Percentiles rank a stretch among this genome's conserved stretches.
Evolutionary conservation across 305 asterid species (phyloP).

Genomic region (Euphrasia arctica): DNA sequence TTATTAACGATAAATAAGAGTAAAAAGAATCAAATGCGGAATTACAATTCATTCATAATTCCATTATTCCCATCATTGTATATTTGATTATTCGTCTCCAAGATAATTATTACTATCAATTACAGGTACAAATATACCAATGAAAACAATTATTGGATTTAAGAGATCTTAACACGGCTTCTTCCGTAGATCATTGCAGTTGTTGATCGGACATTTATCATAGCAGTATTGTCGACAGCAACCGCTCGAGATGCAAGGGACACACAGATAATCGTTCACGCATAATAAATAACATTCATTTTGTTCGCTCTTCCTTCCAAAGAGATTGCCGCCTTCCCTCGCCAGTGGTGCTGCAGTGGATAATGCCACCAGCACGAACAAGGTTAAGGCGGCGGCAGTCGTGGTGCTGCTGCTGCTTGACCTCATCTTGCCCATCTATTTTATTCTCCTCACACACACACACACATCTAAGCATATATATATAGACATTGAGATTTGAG

Average conservation of each 20-base stretch:
- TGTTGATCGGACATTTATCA: neutral
- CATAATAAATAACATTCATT: conserved; percentile 17
- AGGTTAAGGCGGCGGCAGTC: neutral
- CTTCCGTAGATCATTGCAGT: conserved; percentile 11
- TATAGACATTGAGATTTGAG: too few species aligned
- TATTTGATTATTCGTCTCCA: too few species aligned
- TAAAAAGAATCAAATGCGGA: too few species aligned
- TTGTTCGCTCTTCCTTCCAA: neutral
- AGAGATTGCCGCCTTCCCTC: neutral
- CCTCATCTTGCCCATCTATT: neutral
- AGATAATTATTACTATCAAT: too few species aligned
- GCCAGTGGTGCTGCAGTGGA: conserved; percentile 3
- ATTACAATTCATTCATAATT: too few species aligned
- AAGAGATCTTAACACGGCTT: conserved; percentile 3
- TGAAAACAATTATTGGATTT: too few species aligned
- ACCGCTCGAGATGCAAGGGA: conserved; percentile 2
- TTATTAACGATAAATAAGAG: too few species aligned
- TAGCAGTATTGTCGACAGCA: conserved; percentile 3
- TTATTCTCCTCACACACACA: neutral
- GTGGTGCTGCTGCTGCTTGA: neutral
- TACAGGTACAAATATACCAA: too few species aligned
- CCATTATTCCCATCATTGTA: too few species aligned
- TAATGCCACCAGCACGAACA: conserved; percentile 3
- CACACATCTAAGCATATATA: too few species aligned
- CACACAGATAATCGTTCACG: neutral